A percentile compares a stretch with the other conserved stretches of the same genome.
phyloP scores from a whole-genome alignment of 208 protist species.

The Trypanosoma vivax region DNA sequence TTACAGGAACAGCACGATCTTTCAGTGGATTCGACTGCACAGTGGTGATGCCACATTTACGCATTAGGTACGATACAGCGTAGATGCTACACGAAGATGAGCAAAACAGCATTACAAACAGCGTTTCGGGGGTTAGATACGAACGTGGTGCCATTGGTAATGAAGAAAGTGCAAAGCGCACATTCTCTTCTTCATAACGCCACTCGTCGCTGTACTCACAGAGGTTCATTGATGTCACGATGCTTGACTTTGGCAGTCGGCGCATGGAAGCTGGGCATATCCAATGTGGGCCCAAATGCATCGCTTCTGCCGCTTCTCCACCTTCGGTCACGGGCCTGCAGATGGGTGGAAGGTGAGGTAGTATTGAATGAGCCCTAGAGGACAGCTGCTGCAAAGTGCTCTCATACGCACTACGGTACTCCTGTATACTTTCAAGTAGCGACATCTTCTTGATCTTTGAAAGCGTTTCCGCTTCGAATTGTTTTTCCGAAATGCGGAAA shows the following conservation, averaged over 20 bases:
- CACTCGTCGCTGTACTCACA: constrained; percentile 46
- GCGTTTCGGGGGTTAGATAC: constrained; percentile 54
- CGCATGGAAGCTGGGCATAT: no score
- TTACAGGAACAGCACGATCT: constrained; percentile 30
- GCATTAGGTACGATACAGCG: constrained; percentile 41
- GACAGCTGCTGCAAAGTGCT: constrained; percentile 10
- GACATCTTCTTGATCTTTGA: background rate
- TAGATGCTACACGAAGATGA: constrained; percentile 14
- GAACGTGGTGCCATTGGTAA: constrained; percentile 40
- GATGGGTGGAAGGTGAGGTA: no score
- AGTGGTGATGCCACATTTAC: constrained; percentile 37
- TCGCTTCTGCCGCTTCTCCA: no score
- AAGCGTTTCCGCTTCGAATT: constrained; percentile 21
- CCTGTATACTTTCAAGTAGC: constrained; percentile 35
- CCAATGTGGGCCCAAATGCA: no score
- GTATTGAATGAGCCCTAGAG: constrained; percentile 11
- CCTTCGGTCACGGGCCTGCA: no score
- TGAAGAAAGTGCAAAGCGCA: constrained; percentile 35
- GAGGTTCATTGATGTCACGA: constrained; percentile 24
- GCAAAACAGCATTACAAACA: constrained; percentile 48
- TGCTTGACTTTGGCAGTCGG: no score
- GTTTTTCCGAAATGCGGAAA: constrained; percentile 22
- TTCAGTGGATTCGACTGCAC: constrained; percentile 48
- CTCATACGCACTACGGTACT: constrained; percentile 24
- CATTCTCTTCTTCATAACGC: constrained; percentile 29